These are phyloP conservation scores for Rhinocladiella mackenziei DNA, from an alignment of 2,329 filamentous ascomycete species.

Conservation along the genomic window DNA sequence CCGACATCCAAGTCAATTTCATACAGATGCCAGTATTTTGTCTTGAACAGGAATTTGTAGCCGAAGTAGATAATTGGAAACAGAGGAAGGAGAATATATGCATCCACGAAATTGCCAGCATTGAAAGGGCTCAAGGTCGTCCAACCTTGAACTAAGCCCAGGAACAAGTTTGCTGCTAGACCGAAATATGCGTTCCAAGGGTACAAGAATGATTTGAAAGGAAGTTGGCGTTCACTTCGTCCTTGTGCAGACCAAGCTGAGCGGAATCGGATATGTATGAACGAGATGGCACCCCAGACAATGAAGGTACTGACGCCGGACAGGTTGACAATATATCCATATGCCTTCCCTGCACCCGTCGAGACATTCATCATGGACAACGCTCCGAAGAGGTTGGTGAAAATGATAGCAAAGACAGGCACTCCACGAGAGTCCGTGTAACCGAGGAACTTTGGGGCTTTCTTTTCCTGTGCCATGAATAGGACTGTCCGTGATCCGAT, in stretches of 20 bases:
- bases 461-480: slow-evolving; percentile 69
- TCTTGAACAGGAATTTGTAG: slow-evolving; percentile 67
- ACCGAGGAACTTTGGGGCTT: slow-evolving; percentile 66
- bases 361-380: slow-evolving; percentile 25
- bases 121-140: slow-evolving; percentile 50
- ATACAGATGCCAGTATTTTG: slow-evolving; percentile 51
- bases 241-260: slow-evolving; percentile 38
- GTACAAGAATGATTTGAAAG: slow-evolving; percentile 48
- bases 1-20: slow-evolving; percentile 55
- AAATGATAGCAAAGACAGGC: slow-evolving; percentile 21
- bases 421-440: slow-evolving; percentile 56
- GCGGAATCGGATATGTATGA: slow-evolving; percentile 44
- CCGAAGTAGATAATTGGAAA: slow-evolving; percentile 62
- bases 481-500: slow-evolving; percentile 66
- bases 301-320: slow-evolving; percentile 23
- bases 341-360: slow-evolving; percentile 22
- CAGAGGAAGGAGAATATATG: slow-evolving; percentile 53
- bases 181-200: slow-evolving; percentile 52
- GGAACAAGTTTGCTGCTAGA: slow-evolving; percentile 46
- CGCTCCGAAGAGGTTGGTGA: slow-evolving; percentile 24
- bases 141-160: slow-evolving; percentile 53
- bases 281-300: slow-evolving; percentile 35
- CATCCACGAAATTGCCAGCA: slow-evolving; percentile 50
- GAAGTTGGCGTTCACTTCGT: slow-evolving; percentile 40
- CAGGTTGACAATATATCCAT: slow-evolving; percentile 23